Evolutionary conservation across 108 stramenopile genomes (phyloP).

Genomic region (Nannochloropsis oceanica): DNA sequence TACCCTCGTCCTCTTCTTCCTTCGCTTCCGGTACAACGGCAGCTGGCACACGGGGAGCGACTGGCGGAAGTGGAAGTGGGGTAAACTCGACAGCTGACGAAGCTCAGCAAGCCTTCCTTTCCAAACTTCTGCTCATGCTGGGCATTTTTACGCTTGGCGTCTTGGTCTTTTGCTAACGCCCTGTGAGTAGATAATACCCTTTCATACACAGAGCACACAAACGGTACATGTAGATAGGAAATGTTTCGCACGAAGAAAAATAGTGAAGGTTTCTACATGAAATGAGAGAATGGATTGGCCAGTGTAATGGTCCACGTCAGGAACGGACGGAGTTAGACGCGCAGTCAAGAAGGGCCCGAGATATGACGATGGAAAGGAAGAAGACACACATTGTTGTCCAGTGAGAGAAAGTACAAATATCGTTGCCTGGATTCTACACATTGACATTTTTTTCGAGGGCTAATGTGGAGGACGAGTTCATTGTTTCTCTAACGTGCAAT

Average conservation of each 20-base stretch:
- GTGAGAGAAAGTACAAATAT: no score
- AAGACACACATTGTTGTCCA: no score
- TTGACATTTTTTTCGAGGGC: no score
- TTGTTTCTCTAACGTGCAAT: no score
- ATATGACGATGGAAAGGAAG: no score
- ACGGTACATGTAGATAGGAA: not conserved
- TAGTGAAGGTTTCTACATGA: not conserved
- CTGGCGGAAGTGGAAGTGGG: not conserved
- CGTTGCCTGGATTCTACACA: no score
- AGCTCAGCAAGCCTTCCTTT: slow-evolving; percentile 42
- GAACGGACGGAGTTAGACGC: no score
- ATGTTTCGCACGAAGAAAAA: not conserved
- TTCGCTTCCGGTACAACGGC: not conserved
- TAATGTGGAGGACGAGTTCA: no score
- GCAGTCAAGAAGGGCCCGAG: no score
- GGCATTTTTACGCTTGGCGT: slow-evolving; percentile 58
- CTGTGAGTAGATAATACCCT: not conserved
- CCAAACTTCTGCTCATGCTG: slow-evolving; percentile 49
- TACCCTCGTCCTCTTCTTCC: not conserved
- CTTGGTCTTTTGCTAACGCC: slow-evolving; percentile 41
- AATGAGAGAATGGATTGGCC: no score
- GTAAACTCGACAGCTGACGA: slow-evolving; percentile 1
- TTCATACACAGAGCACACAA: not conserved
- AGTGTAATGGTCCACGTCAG: no score
- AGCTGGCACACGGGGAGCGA: not conserved